Conservation (phyloP, 441 rosid species). For the California macrophylla region DNA sequence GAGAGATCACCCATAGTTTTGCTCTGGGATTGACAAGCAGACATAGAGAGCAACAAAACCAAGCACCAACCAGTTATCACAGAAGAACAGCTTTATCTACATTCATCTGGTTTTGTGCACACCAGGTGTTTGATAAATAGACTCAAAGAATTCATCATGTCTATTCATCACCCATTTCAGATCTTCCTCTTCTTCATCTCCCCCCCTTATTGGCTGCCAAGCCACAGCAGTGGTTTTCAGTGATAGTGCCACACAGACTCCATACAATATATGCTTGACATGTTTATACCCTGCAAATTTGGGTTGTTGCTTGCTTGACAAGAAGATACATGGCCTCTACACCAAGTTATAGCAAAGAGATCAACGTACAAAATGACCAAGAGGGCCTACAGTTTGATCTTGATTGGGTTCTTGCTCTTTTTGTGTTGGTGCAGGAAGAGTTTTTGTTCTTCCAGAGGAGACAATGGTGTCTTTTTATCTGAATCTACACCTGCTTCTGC, state of each 20-base stretch:
- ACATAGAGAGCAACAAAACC: neutral
- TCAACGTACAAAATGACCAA: neutral
- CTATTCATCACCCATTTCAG: neutral
- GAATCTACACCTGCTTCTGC: neutral
- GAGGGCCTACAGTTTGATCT: neutral
- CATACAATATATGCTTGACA: neutral
- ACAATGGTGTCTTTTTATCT: neutral
- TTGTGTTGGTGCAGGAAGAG: neutral
- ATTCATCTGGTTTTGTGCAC: neutral
- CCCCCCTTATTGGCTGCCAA: neutral
- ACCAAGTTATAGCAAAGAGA: neutral
- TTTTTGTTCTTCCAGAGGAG: neutral
- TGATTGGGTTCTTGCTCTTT: neutral
- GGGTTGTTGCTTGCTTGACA: slow-evolving; percentile 1
- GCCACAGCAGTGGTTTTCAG: neutral
- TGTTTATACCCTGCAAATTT: neutral
- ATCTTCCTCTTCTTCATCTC: neutral
- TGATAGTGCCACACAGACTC: no score
- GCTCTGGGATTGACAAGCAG: neutral
- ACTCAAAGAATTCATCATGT: neutral
- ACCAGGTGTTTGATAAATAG: slow-evolving; percentile 4
- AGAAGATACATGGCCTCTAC: slow-evolving; percentile 5
- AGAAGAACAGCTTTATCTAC: neutral
- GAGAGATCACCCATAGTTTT: neutral
- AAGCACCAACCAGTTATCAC: neutral